Percentiles rank a stretch among this genome's conserved stretches.
These are phyloP conservation scores for Ustilago sp. DNA, from an alignment of 1,284 basidiomycete genomes.

Conservation along the genomic window DNA sequence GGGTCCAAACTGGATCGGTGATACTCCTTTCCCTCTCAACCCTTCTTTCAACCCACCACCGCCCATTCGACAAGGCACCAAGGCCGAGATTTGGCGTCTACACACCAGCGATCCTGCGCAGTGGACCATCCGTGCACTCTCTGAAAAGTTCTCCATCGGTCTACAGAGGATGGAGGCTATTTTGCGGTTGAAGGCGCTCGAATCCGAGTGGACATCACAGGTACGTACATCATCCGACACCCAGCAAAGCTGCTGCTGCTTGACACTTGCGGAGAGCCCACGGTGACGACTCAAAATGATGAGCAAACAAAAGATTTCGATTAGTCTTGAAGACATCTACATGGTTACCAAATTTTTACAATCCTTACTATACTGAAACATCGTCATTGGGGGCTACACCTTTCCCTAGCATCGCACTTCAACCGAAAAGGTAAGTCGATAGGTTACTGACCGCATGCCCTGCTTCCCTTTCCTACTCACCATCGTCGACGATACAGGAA, in stretches of 20 bases:
- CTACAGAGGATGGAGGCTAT: constrained; percentile 61
- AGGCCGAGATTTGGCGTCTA: constrained; percentile 62
- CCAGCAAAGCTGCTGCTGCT: background rate
- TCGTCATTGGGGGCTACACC: constrained; percentile 24
- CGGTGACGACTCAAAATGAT: constrained; percentile 40
- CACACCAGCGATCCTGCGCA: constrained; percentile 56
- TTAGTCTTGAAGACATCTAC: constrained; percentile 68
- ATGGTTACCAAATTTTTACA: constrained; percentile 58
- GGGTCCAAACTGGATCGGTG: constrained; percentile 66
- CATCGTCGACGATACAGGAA: constrained; percentile 27
- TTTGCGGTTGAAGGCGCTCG: constrained; percentile 65
- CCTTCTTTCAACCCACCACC: constrained; percentile 65
- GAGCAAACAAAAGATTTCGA: constrained; percentile 56
- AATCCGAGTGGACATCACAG: constrained; percentile 55
- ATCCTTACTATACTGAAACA: constrained; percentile 57
- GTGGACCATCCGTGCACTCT: constrained; percentile 63
- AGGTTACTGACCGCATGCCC: constrained; percentile 14
- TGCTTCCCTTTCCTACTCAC: background rate
- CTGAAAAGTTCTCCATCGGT: constrained; percentile 58
- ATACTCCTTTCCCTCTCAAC: constrained; percentile 67
- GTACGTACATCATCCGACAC: constrained; percentile 41
- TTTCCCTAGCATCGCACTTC: background rate
- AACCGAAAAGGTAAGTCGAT: too few species aligned
- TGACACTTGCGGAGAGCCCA: constrained; percentile 6
- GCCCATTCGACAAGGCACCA: constrained; percentile 56